These are phyloP conservation scores for Oropetium thomaeum DNA, from an alignment of 176 grass and related monocot species.

Conservation along the genomic window DNA sequence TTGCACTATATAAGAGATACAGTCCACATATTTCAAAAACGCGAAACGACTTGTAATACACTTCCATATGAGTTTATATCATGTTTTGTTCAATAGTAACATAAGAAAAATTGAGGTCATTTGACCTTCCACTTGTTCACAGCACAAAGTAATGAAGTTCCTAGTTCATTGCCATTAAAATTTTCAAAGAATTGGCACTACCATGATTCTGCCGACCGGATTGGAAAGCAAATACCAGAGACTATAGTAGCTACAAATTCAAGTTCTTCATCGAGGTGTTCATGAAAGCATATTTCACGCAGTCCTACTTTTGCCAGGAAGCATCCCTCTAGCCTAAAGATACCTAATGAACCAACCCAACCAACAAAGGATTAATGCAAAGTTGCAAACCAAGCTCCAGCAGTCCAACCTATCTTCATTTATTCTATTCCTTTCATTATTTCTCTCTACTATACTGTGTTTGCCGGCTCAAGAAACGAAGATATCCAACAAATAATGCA, in stretches of 20 bases:
- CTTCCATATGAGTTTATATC: neutral
- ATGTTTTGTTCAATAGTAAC: neutral
- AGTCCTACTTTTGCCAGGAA: neutral
- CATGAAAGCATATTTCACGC: neutral
- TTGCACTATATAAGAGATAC: neutral
- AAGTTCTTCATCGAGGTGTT: neutral
- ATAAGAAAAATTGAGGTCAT: neutral
- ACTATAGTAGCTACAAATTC: neutral
- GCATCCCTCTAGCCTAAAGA: neutral
- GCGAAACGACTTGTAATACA: neutral
- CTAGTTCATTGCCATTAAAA: neutral
- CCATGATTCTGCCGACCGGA: neutral
- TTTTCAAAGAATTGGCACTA: neutral
- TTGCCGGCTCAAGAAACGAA: neutral
- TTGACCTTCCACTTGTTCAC: neutral
- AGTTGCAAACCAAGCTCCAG: neutral
- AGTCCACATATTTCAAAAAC: neutral
- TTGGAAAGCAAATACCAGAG: neutral
- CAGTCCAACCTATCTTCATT: neutral
- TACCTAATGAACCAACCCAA: neutral
- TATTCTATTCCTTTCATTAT: neutral
- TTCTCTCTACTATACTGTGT: too few relatives aligned
- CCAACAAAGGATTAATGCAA: neutral
- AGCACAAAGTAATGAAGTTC: neutral
- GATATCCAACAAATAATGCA: neutral